Evolutionary conservation across 805 yeast species (phyloP).

Genomic region (Kodamaea sagamina): DNA sequence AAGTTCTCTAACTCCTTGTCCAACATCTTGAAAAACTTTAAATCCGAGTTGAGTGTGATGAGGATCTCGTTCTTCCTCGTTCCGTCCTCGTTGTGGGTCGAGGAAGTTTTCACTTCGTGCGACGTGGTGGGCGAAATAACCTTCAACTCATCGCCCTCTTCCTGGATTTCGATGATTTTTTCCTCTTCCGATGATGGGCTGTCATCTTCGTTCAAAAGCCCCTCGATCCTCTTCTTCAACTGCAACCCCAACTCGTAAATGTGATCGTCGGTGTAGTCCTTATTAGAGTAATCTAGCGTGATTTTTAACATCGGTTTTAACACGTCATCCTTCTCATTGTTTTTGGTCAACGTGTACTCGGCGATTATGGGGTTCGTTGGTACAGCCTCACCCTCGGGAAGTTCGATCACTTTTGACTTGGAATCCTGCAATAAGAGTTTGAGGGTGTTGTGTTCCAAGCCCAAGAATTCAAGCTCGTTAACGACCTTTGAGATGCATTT

Average conservation of each 20-base stretch:
- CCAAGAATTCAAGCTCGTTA: slow-evolving; percentile 58
- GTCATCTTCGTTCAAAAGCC: slow-evolving; percentile 20
- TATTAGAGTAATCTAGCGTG: slow-evolving; percentile 33
- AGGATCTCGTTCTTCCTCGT: slow-evolving; percentile 33
- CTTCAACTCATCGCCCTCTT: slow-evolving; percentile 27
- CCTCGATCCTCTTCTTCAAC: slow-evolving; percentile 30
- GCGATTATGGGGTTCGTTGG: slow-evolving; percentile 45
- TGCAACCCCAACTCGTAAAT: slow-evolving; percentile 32
- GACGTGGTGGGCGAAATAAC: slow-evolving; percentile 32
- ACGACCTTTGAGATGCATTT: slow-evolving; percentile 68
- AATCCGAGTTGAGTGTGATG: slow-evolving; percentile 54
- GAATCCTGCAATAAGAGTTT: slow-evolving; percentile 38
- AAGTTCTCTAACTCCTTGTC: slow-evolving; percentile 54
- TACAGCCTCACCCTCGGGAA: slow-evolving; percentile 33
- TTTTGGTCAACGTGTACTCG: slow-evolving; percentile 40
- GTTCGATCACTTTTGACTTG: slow-evolving; percentile 30
- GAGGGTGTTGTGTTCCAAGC: slow-evolving; percentile 50
- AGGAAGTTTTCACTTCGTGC: slow-evolving; percentile 11
- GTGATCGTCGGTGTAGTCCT: slow-evolving; percentile 34
- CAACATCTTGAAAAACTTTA: slow-evolving; percentile 59
- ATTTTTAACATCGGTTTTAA: slow-evolving; percentile 44
- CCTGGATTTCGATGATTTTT: slow-evolving; percentile 22
- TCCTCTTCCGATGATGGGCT: slow-evolving; percentile 4
- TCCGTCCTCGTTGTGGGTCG: slow-evolving; percentile 8
- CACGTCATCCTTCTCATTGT: slow-evolving; percentile 21